Evolutionary conservation across 2,329 filamentous ascomycete genomes (phyloP), one percentile per base, ranked within the genome.

Genomic region (Cordyceps cateniannulata): DNA sequence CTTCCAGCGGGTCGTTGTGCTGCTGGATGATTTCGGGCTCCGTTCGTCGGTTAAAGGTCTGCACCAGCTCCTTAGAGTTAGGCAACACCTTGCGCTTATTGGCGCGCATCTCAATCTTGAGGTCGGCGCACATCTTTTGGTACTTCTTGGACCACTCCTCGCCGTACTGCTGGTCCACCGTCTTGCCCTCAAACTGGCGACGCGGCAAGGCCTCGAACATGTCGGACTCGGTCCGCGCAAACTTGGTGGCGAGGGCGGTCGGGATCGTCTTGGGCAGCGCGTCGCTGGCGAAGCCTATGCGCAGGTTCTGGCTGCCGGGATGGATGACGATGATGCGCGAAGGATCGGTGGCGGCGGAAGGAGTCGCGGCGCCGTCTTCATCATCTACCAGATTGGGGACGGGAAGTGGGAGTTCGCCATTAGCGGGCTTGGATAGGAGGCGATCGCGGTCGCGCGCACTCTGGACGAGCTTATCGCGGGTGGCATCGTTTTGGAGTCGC

Each of bases 251-350:
- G 64, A 98, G 87, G 1, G 91, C 87, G 89, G 96, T 97, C 5
- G 95, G 93, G 45, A 98, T 85, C 1, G 92, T 96, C 76, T 95
- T 96, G 7, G 95, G 95, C 5, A 99, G 78, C 6, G 93, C 93
- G 75, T 99, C 95, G 69, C 90, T 96, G n/a, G 93, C 93, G 63
- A 98, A 86, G 0, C 95, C 95, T 68, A 99, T 93, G 52, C 95
- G 86, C 64, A 99, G 77, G 66, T 98, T 98, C 74, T 98, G 93
- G 71, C 93, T 98, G 32, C 95, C 95, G 2, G 93, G 87, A 71
- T 99, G 95, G 68, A 99, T 91, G 63, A 98, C 89, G 70, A 99
- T 93, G 63, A 96, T 89, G 73, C 93, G 96, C 10, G 92, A 93
- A 6, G 92, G 89, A 66, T 91, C 87, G 54, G 86, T 79, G 48